phyloP scores from a whole-genome alignment of 768 basidiomycete genomes.

The Leccinum subtestaceum region DNA sequence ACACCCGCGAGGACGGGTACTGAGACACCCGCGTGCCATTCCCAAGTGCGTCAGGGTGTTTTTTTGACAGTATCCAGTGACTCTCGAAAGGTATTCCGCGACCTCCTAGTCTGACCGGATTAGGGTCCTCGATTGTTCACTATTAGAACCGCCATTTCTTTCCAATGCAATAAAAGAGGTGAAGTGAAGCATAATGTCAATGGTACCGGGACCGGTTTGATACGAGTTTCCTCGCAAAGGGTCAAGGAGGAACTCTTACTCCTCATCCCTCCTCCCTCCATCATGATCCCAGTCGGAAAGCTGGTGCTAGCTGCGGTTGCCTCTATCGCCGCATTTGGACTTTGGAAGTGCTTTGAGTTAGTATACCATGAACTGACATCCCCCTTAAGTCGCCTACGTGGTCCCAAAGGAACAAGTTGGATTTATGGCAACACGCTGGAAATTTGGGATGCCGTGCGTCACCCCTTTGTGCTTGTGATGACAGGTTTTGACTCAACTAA shows the following conservation, averaged over 20 bases:
- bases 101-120: slow-evolving; percentile 58
- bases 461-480: no score
- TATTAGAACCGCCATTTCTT: no score
- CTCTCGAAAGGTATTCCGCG: slow-evolving; percentile 82
- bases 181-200: no score
- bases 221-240: no score
- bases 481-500: not conserved
- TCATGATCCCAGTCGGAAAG: slow-evolving; percentile 9
- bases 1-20: no score
- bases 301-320: slow-evolving; percentile 1
- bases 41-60: slow-evolving; percentile 44
- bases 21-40: no score
- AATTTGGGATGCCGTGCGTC: slow-evolving; percentile 40
- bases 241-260: no score
- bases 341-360: slow-evolving; percentile 11
- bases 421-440: slow-evolving; percentile 50
- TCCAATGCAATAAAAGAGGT: no score
- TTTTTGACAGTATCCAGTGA: slow-evolving; percentile 78
- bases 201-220: no score
- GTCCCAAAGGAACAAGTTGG: slow-evolving; percentile 42
- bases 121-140: no score
- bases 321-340: not conserved
- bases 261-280: no score
- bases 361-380: slow-evolving; percentile 39
- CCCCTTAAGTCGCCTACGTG: slow-evolving; percentile 43